Conservation (phyloP, 1,284 basidiomycete species). For the Leccinum ponderosum region DNA sequence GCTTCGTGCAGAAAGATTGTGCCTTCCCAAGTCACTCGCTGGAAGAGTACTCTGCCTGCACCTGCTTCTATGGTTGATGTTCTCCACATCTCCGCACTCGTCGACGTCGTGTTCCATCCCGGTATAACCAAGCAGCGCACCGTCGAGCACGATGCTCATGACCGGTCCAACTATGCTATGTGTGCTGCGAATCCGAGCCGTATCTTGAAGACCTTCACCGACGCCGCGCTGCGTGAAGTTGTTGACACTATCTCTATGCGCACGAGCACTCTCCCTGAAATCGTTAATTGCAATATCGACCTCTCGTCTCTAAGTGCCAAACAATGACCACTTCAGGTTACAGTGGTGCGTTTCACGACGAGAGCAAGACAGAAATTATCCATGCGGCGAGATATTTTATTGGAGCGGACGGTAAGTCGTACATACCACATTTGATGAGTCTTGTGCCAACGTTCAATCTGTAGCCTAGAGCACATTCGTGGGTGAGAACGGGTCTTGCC, state of each 20-base stretch:
- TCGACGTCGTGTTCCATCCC: slow-evolving; percentile 98
- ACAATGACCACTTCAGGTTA: no score
- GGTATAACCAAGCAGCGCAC: slow-evolving; percentile 99
- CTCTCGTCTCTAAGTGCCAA: no score
- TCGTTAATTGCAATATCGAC: slow-evolving; percentile 97
- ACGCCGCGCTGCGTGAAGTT: slow-evolving; percentile 91
- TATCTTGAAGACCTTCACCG: slow-evolving; percentile 92
- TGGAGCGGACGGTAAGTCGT: no score
- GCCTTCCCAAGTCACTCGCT: slow-evolving; percentile 97
- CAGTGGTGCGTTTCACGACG: no score
- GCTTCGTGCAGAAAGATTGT: slow-evolving; percentile 89
- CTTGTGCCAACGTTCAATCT: no score
- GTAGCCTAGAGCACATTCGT: no score
- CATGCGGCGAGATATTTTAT: no score
- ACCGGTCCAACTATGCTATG: slow-evolving; percentile 98
- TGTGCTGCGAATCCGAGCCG: slow-evolving; percentile 97
- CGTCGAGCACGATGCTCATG: slow-evolving; percentile 90
- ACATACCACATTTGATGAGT: no score
- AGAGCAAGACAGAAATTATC: no score
- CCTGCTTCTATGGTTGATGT: slow-evolving; percentile 97
- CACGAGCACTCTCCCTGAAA: slow-evolving; percentile 86
- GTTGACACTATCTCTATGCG: slow-evolving; percentile 85
- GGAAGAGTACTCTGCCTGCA: slow-evolving; percentile 90
- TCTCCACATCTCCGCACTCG: slow-evolving; percentile 92
- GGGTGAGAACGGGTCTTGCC: no score